Percentiles rank a stretch among this genome's conserved stretches.
These are phyloP conservation scores for Colletotrichum tanaceti DNA, from an alignment of 2,329 filamentous ascomycete genomes.

Conservation along the genomic window DNA sequence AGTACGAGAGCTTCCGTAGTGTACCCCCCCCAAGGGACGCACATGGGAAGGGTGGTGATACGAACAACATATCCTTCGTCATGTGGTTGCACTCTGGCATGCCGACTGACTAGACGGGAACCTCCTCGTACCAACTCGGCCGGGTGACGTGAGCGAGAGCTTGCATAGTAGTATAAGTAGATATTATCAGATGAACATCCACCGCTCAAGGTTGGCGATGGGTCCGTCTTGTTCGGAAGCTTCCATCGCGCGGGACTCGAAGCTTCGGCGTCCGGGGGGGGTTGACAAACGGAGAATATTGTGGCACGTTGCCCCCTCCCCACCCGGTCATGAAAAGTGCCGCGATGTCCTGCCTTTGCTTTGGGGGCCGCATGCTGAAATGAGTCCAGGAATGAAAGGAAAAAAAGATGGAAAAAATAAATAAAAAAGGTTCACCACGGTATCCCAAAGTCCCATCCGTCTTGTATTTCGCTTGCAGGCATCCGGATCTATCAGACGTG, in stretches of 20 bases:
- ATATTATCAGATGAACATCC: neutral
- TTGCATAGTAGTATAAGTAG: too few relatives aligned
- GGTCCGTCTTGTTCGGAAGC: neutral
- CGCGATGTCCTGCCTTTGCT: neutral
- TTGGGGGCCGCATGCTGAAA: slow-evolving; percentile 3
- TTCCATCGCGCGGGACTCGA: neutral
- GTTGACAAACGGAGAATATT: slow-evolving; percentile 19
- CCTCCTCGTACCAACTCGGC: too few relatives aligned
- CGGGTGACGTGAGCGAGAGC: too few relatives aligned
- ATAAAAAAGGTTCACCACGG: too few relatives aligned
- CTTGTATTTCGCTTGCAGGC: too few relatives aligned
- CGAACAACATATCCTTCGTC: slow-evolving; percentile 8
- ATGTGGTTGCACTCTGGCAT: slow-evolving; percentile 17
- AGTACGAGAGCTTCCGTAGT: neutral
- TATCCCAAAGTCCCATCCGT: too few relatives aligned
- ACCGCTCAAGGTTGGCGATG: neutral
- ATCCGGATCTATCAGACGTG: too few relatives aligned
- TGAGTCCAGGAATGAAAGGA: slow-evolving; percentile 15
- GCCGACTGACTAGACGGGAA: neutral
- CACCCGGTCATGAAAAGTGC: too few relatives aligned
- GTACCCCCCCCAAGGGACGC: too few relatives aligned
- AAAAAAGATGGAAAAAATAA: too few relatives aligned
- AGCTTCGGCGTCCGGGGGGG: slow-evolving; percentile 14
- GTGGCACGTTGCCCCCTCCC: neutral
- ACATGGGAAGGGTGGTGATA: slow-evolving; percentile 22